Conservation (phyloP, 345 rosid genomes). For the Cardamine chenopodiifolia region DNA sequence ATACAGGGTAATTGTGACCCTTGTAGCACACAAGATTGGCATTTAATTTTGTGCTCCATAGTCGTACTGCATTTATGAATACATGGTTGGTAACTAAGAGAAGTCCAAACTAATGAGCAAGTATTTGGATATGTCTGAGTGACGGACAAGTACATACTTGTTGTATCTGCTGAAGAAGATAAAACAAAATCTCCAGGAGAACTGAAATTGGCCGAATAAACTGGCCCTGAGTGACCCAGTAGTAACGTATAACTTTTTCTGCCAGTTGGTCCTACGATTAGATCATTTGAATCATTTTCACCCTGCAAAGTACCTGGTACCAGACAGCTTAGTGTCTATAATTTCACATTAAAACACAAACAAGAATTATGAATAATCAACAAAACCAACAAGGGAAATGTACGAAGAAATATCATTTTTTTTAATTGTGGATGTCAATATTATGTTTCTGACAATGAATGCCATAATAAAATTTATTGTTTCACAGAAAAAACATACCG, state of each 20-base stretch:
- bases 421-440: neutral
- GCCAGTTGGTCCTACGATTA: constrained; percentile 49
- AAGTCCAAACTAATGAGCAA: constrained; percentile 11
- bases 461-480: neutral
- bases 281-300: constrained; percentile 70
- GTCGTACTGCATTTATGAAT: constrained; percentile 60
- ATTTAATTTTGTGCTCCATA: constrained; percentile 95
- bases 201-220: constrained; percentile 85
- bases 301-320: constrained; percentile 72
- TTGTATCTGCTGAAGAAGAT: constrained; percentile 95
- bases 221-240: constrained; percentile 95
- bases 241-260: constrained; percentile 70
- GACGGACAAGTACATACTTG: constrained; percentile 51
- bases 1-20: constrained; percentile 99
- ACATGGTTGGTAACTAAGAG: constrained; percentile 20
- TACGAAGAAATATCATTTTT: neutral
- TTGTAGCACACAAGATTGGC: constrained; percentile 98
- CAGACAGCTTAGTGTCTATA: constrained; percentile 20
- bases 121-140: constrained; percentile 1
- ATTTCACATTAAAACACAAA: constrained; percentile 25
- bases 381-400: constrained; percentile 7
- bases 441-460: constrained; percentile 8
- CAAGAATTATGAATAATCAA: constrained; percentile 17
- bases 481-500: constrained; percentile 50
- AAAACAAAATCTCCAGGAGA: constrained; percentile 89